Evolutionary conservation across 2,329 filamentous ascomycete genomes (phyloP).

Genomic region (Aspergillus fructus): DNA sequence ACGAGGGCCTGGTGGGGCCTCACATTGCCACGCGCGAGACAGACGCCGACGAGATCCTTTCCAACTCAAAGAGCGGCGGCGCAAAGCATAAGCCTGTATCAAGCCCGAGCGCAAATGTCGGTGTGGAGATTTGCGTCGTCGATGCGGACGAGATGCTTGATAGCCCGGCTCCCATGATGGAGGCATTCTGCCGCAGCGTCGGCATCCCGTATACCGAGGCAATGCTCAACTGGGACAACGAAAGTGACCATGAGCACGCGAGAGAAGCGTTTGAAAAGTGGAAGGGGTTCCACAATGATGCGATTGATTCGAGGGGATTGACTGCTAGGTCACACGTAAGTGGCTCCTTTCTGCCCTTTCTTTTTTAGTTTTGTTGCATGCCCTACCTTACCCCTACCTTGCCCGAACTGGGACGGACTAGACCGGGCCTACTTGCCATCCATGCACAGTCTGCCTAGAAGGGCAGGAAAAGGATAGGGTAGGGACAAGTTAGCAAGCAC

Average conservation of each 20-base stretch:
- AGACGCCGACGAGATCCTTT: slow-evolving; percentile 29
- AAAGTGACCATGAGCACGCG: slow-evolving; percentile 68
- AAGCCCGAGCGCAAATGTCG: neutral
- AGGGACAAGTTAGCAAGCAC: neutral
- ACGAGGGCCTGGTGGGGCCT: slow-evolving; percentile 68
- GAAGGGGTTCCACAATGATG: slow-evolving; percentile 96
- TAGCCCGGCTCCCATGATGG: slow-evolving; percentile 71
- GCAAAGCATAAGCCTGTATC: slow-evolving; percentile 23
- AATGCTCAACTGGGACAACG: slow-evolving; percentile 84
- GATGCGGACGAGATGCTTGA: slow-evolving; percentile 95
- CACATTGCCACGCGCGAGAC: slow-evolving; percentile 51
- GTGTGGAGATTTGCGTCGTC: slow-evolving; percentile 74
- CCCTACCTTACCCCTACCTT: neutral
- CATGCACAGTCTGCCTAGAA: neutral
- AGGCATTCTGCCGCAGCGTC: slow-evolving; percentile 77
- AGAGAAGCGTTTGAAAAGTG: slow-evolving; percentile 87
- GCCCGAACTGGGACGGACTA: neutral
- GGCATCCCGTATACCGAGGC: slow-evolving; percentile 71
- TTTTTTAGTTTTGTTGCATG: neutral
- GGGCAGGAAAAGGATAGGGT: neutral
- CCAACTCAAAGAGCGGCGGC: slow-evolving; percentile 10
- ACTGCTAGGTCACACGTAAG: slow-evolving; percentile 56
- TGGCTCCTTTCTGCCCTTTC: neutral
- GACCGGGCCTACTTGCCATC: neutral
- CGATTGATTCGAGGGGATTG: slow-evolving; percentile 76